Evolutionary conservation across 495 filamentous ascomycete species (phyloP).

Genomic region (Friedmanniomyces simplex): DNA sequence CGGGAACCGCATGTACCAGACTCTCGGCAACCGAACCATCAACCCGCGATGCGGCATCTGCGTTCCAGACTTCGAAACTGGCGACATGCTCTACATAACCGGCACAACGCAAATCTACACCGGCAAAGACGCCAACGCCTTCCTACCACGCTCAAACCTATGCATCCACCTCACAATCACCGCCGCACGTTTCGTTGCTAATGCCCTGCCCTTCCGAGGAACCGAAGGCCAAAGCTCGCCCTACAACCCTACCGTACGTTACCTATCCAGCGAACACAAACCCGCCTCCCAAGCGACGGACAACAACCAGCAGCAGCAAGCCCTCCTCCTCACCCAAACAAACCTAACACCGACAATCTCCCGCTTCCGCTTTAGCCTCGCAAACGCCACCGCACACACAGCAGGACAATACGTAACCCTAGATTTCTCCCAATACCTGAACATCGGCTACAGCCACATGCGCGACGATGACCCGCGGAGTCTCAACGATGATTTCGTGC

Average conservation of each 20-base stretch:
- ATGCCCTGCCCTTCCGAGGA: slow-evolving; percentile 59
- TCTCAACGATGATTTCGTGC: slow-evolving; percentile 71
- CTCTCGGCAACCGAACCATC: slow-evolving; percentile 59
- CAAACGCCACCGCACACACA: slow-evolving; percentile 40
- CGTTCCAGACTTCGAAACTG: slow-evolving; percentile 61
- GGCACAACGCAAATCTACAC: slow-evolving; percentile 54
- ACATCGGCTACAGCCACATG: slow-evolving; percentile 71
- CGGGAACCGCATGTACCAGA: slow-evolving; percentile 74
- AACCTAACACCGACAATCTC: slow-evolving; percentile 53
- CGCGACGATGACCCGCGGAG: slow-evolving; percentile 62
- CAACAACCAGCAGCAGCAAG: slow-evolving; percentile 23
- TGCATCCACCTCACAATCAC: slow-evolving; percentile 55
- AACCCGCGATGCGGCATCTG: slow-evolving; percentile 56
- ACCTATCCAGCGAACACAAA: slow-evolving; percentile 40
- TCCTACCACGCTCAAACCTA: slow-evolving; percentile 60
- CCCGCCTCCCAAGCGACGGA: neutral
- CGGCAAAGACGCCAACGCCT: slow-evolving; percentile 44
- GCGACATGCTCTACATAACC: slow-evolving; percentile 60
- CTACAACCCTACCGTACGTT: slow-evolving; percentile 58
- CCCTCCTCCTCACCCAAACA: slow-evolving; percentile 44
- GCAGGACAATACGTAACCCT: slow-evolving; percentile 68
- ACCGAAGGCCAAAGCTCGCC: slow-evolving; percentile 46
- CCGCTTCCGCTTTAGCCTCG: slow-evolving; percentile 46
- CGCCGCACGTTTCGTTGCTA: slow-evolving; percentile 49
- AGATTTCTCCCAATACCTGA: slow-evolving; percentile 54